Evolutionary conservation across 495 filamentous ascomycete species (phyloP).

Genomic region (Talaromyces nanjingensis): DNA sequence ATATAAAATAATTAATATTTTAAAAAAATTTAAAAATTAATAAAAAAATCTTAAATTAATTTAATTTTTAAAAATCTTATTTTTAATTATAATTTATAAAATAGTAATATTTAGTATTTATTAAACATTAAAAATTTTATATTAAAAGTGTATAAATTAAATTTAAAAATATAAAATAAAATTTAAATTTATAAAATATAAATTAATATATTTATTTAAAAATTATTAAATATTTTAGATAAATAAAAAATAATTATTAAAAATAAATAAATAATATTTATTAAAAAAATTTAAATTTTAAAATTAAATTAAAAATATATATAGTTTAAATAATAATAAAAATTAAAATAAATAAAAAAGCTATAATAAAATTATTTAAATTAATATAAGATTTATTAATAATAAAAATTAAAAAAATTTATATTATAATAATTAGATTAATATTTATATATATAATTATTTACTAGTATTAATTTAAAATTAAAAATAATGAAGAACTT

Average conservation of each 20-base stretch:
- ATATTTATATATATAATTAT: neutral
- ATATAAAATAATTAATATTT: too few species aligned
- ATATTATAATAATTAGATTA: neutral
- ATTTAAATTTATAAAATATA: neutral
- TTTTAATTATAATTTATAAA: neutral
- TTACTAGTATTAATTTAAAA: neutral
- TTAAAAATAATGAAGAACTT: neutral
- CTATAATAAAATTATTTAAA: neutral
- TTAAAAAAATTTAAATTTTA: neutral
- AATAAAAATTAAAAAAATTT: neutral
- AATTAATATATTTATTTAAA: neutral
- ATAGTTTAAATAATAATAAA: neutral
- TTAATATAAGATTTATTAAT: neutral
- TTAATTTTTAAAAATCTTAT: too few species aligned
- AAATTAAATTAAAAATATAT: neutral
- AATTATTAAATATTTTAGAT: neutral
- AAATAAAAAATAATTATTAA: neutral
- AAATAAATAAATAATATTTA: neutral
- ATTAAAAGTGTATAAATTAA: neutral
- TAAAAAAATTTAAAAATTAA: too few species aligned
- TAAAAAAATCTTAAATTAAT: too few species aligned
- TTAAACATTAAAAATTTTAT: neutral
- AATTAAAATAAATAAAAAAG: neutral
- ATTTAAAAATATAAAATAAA: neutral
- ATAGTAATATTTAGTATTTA: neutral